Evolutionary conservation across 2,329 filamentous ascomycete species (phyloP).

Genomic region (Alternaria sp.): DNA sequence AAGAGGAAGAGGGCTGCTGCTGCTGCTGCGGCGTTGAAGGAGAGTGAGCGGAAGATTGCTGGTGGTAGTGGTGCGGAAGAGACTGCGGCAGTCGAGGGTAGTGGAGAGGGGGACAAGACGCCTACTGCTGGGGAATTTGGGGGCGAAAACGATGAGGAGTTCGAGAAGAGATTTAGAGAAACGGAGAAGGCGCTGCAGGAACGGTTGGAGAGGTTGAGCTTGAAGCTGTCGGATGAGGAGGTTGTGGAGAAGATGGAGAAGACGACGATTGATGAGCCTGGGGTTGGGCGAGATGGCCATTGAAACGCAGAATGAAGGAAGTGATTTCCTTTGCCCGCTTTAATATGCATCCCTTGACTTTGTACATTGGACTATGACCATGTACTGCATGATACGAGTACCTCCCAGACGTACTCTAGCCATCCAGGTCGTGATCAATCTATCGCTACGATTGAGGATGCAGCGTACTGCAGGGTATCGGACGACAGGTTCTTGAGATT

Average conservation of each 20-base stretch:
- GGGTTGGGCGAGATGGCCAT: no score
- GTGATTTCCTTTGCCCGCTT: no score
- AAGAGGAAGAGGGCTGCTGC: conserved; percentile 1
- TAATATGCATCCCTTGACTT: no score
- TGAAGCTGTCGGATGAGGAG: conserved; percentile 36
- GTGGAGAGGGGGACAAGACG: conserved; percentile 40
- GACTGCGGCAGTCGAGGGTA: conserved; percentile 10
- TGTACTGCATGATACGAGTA: no score
- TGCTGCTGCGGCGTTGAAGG: conserved; percentile 1
- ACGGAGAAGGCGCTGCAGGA: conserved; percentile 40
- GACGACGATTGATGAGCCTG: not conserved
- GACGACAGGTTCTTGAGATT: no score
- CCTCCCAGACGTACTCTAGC: no score
- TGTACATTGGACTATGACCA: no score
- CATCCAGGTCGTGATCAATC: no score
- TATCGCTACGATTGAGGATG: no score
- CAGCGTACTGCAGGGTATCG: no score
- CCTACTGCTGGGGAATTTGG: conserved; percentile 35
- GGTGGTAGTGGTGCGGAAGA: not conserved
- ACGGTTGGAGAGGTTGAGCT: conserved; percentile 39
- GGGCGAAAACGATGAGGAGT: conserved; percentile 41
- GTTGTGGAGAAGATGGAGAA: not conserved
- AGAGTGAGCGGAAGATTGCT: not conserved
- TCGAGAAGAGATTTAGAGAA: conserved; percentile 38
- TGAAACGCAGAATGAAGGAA: no score